A percentile compares a stretch with the other conserved stretches of the same genome.
Evolutionary conservation across 2,329 filamentous ascomycete genomes (phyloP).

Genomic region (Aspergillus ochraceoroseus): DNA sequence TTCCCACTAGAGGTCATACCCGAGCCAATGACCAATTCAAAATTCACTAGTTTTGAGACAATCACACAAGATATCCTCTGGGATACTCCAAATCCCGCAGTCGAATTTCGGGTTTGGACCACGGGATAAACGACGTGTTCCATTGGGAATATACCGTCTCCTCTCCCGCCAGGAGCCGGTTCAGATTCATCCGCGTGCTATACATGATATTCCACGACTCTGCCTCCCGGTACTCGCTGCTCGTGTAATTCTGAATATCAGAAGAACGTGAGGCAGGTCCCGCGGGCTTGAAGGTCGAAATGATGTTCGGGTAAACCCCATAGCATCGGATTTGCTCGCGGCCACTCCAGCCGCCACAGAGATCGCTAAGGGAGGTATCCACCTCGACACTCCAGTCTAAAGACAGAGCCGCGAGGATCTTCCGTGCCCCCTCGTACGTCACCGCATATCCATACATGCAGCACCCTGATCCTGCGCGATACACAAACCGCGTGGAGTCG

Average conservation of each 20-base stretch:
- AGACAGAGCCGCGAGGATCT: constrained; percentile 33
- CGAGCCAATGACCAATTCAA: neutral
- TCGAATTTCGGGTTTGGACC: constrained; percentile 20
- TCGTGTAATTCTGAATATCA: constrained; percentile 26
- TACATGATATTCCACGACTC: constrained; percentile 24
- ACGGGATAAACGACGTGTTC: constrained; percentile 17
- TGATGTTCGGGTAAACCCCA: constrained; percentile 46
- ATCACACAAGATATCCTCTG: constrained; percentile 18
- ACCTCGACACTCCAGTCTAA: constrained; percentile 28
- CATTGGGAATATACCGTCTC: constrained; percentile 23
- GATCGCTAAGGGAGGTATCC: constrained; percentile 47
- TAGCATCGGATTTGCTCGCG: constrained; percentile 31
- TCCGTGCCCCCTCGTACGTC: constrained; percentile 35
- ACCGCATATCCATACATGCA: constrained; percentile 42
- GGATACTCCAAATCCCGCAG: constrained; percentile 22
- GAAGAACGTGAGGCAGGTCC: constrained; percentile 32
- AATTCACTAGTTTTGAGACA: neutral
- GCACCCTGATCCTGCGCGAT: constrained; percentile 29
- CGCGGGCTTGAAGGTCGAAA: constrained; percentile 45
- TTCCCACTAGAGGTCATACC: too few species aligned
- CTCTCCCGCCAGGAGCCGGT: constrained; percentile 19
- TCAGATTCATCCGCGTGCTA: constrained; percentile 26
- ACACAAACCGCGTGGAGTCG: constrained; percentile 39
- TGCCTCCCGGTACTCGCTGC: constrained; percentile 16
- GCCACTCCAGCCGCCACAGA: constrained; percentile 42